These are phyloP conservation scores for Scopulariopsis brevicaulis DNA, from an alignment of 2,329 filamentous ascomycete genomes.

Conservation along the genomic window DNA sequence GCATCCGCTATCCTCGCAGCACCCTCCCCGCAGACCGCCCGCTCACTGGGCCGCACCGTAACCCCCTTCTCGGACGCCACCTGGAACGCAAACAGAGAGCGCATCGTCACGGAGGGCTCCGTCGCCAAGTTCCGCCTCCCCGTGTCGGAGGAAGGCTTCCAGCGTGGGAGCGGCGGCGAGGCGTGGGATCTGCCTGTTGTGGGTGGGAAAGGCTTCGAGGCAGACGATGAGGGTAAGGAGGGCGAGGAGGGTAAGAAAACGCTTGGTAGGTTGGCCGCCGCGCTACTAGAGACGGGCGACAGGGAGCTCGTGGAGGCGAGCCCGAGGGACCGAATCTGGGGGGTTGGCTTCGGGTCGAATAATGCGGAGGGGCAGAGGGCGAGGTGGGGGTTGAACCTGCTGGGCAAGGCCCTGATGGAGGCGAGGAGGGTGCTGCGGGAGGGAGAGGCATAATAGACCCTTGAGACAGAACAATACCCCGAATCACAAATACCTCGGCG, in stretches of 20 bases:
- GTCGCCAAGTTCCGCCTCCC: slow-evolving; percentile 45
- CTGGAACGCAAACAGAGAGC: slow-evolving; percentile 39
- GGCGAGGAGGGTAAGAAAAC: too few relatives aligned
- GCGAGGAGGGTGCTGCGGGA: slow-evolving; percentile 40
- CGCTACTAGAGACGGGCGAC: slow-evolving; percentile 46
- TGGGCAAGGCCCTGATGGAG: slow-evolving; percentile 51
- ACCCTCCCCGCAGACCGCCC: slow-evolving; percentile 32
- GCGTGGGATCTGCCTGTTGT: slow-evolving; percentile 1
- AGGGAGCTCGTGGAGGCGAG: slow-evolving; percentile 51
- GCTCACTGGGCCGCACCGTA: slow-evolving; percentile 43
- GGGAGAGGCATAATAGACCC: slow-evolving; percentile 16
- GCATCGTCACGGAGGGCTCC: slow-evolving; percentile 46
- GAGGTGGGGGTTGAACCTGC: slow-evolving; percentile 52
- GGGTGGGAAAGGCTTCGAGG: too few relatives aligned
- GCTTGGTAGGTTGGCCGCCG: slow-evolving; percentile 28
- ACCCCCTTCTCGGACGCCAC: slow-evolving; percentile 33
- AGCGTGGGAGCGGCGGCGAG: slow-evolving; percentile 10
- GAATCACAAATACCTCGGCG: neutral
- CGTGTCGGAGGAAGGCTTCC: slow-evolving; percentile 17
- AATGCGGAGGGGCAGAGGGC: slow-evolving; percentile 33
- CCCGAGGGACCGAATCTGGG: slow-evolving; percentile 53
- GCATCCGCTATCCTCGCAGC: slow-evolving; percentile 37
- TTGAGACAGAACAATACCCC: neutral
- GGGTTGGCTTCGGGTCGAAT: slow-evolving; percentile 45
- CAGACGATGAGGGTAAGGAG: too few relatives aligned